A percentile compares a stretch with the other conserved stretches of the same genome.
These are phyloP conservation scores for Sordariomycetes sp. DNA, from an alignment of 2,329 filamentous ascomycete genomes.

Conservation along the genomic window DNA sequence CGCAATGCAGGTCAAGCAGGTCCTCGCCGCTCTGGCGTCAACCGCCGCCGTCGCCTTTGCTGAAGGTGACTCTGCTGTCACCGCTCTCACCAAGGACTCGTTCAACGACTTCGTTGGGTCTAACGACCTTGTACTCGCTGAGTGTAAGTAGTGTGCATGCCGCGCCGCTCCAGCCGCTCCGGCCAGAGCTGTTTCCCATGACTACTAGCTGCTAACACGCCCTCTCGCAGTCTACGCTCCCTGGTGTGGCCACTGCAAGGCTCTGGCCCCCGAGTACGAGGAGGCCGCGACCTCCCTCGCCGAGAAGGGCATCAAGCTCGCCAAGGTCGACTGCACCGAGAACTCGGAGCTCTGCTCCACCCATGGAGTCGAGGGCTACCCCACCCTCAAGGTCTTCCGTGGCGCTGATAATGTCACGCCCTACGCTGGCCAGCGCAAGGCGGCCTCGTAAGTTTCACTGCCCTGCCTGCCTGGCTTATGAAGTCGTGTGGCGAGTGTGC, in stretches of 20 bases:
- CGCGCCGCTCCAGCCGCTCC: background rate
- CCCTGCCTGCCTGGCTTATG: background rate
- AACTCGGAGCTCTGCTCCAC: conserved; percentile 84
- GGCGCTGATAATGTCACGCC: conserved; percentile 70
- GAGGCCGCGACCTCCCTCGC: conserved; percentile 74
- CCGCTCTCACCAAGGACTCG: conserved; percentile 72
- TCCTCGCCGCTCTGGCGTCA: conserved; percentile 43
- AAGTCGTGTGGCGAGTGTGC: background rate
- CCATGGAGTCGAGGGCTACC: conserved; percentile 93
- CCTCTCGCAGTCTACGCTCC: conserved; percentile 56
- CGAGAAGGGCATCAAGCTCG: conserved; percentile 77
- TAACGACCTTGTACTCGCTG: conserved; percentile 83
- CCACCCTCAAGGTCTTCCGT: conserved; percentile 98
- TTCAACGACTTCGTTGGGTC: conserved; percentile 80
- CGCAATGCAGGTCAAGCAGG: conserved; percentile 40
- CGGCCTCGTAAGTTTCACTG: conserved; percentile 51
- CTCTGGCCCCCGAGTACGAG: conserved; percentile 86
- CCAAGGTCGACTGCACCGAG: conserved; percentile 91
- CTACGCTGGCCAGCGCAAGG: conserved; percentile 85
- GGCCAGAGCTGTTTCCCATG: background rate
- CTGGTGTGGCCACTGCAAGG: conserved; percentile 98
- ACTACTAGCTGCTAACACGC: background rate
- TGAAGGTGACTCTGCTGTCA: conserved; percentile 59
- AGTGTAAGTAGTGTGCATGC: conserved; percentile 57
- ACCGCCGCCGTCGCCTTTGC: conserved; percentile 49